phyloP scores from a whole-genome alignment of 2,329 filamentous ascomycete species.

The Aspergillus melleus region DNA sequence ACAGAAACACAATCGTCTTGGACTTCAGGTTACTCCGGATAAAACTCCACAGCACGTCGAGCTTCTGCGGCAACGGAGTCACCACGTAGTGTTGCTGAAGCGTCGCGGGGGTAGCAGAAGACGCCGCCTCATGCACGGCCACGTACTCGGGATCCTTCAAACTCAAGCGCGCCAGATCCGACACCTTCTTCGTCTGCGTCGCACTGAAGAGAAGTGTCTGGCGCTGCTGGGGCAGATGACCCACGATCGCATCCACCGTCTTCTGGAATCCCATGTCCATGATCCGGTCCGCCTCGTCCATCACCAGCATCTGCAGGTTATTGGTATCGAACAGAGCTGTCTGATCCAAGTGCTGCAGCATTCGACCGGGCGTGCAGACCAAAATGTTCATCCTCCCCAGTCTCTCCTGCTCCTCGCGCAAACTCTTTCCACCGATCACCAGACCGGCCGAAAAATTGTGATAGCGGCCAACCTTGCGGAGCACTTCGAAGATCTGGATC shows the following conservation, averaged over 20 bases:
- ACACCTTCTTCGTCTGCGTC: slow-evolving; percentile 92
- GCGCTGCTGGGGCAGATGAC: slow-evolving; percentile 79
- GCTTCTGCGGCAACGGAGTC: slow-evolving; percentile 80
- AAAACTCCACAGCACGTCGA: slow-evolving; percentile 91
- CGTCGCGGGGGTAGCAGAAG: slow-evolving; percentile 74
- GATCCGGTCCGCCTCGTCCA: slow-evolving; percentile 95
- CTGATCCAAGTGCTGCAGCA: slow-evolving; percentile 94
- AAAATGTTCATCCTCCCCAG: slow-evolving; percentile 93
- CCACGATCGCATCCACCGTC: slow-evolving; percentile 87
- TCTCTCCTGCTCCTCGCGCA: slow-evolving; percentile 83
- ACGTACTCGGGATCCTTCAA: slow-evolving; percentile 92
- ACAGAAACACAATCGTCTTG: slow-evolving; percentile 94
- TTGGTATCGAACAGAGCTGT: slow-evolving; percentile 87
- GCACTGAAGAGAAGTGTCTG: slow-evolving; percentile 96
- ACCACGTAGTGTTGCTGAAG: slow-evolving; percentile 91
- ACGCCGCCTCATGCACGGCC: slow-evolving; percentile 82
- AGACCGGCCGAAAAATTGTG: slow-evolving; percentile 90
- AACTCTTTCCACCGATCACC: slow-evolving; percentile 88
- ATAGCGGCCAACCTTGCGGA: slow-evolving; percentile 83
- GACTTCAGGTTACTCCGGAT: slow-evolving; percentile 86
- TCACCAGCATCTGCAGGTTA: slow-evolving; percentile 85
- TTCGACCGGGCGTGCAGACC: slow-evolving; percentile 90
- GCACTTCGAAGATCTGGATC: slow-evolving; percentile 93
- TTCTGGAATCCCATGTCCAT: slow-evolving; percentile 96
- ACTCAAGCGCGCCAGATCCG: slow-evolving; percentile 84